A percentile compares a stretch with the other conserved stretches of the same genome.
Conservation (phyloP, 208 protist genomes). For the Leishmania tropica region DNA sequence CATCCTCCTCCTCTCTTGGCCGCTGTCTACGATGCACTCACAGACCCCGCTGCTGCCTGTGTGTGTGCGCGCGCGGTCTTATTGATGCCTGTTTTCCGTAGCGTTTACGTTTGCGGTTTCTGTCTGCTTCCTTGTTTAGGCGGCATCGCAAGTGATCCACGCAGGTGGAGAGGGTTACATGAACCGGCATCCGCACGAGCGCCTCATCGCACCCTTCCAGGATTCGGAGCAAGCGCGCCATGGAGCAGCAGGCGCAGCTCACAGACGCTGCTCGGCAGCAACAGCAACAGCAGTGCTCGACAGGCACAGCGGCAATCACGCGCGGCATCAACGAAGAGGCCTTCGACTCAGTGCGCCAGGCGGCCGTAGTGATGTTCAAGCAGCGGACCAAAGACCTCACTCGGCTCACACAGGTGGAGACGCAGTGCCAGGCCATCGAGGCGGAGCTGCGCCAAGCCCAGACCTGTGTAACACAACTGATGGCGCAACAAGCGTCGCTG, state of each 20-base stretch:
- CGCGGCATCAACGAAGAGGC: constrained; percentile 34
- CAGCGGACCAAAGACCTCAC: constrained; percentile 88
- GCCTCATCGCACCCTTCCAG: not conserved
- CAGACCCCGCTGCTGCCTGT: not conserved
- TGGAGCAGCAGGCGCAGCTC: constrained; percentile 10
- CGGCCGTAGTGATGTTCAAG: constrained; percentile 76
- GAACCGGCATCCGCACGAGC: not conserved
- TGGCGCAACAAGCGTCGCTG: constrained; percentile 48
- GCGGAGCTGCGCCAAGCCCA: constrained; percentile 36
- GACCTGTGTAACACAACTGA: constrained; percentile 35
- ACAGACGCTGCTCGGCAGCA: constrained; percentile 4
- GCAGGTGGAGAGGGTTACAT: not conserved
- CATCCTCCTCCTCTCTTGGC: not conserved
- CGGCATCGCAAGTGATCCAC: not conserved
- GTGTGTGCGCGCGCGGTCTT: not conserved
- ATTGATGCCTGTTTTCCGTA: not conserved
- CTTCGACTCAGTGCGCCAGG: constrained; percentile 72
- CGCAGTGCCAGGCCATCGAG: constrained; percentile 28
- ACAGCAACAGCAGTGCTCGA: not conserved
- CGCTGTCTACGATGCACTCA: not conserved
- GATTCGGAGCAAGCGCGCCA: not conserved
- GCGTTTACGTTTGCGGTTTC: not conserved
- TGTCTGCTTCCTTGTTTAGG: not conserved
- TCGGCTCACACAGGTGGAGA: constrained; percentile 43
- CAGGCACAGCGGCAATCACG: not conserved